These are phyloP conservation scores for Mycena albidolilacea DNA, from an alignment of 768 basidiomycete species.

Conservation along the genomic window DNA sequence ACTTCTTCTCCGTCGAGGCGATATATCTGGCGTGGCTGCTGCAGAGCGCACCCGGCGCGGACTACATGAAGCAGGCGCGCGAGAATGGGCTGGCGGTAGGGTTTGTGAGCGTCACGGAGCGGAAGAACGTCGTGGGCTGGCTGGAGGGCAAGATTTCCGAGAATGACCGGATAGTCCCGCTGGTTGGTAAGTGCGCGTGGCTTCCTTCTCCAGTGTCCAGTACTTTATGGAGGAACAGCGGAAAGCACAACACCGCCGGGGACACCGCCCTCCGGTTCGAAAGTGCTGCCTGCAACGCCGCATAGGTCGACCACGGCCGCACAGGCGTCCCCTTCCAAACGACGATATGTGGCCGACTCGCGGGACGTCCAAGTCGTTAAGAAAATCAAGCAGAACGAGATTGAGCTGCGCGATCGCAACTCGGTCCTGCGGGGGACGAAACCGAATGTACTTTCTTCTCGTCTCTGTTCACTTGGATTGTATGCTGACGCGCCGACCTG, in stretches of 20 bases:
- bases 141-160: slow-evolving; percentile 71
- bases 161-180: slow-evolving; percentile 66
- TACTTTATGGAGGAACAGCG: slow-evolving; percentile 43
- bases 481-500: slow-evolving; percentile 3
- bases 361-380: slow-evolving; percentile 90
- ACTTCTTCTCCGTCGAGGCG: slow-evolving; percentile 86
- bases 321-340: slow-evolving; percentile 71
- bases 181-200: slow-evolving; percentile 57
- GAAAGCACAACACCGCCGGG: slow-evolving; percentile 77
- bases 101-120: slow-evolving; percentile 89
- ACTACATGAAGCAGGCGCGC: slow-evolving; percentile 91
- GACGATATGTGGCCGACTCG: slow-evolving; percentile 83
- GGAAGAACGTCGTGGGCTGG: slow-evolving; percentile 91
- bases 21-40: slow-evolving; percentile 89
- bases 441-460: slow-evolving; percentile 69
- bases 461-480: background rate
- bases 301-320: slow-evolving; percentile 48
- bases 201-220: background rate
- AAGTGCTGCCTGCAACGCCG: slow-evolving; percentile 48
- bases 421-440: slow-evolving; percentile 89
- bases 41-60: slow-evolving; percentile 79
- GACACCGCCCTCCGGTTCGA: slow-evolving; percentile 53
- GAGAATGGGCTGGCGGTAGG: slow-evolving; percentile 81
- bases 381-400: slow-evolving; percentile 80
- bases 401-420: slow-evolving; percentile 88